phyloP scores from a whole-genome alignment of 2,329 filamentous ascomycete genomes.

The Penicillium sp. region DNA sequence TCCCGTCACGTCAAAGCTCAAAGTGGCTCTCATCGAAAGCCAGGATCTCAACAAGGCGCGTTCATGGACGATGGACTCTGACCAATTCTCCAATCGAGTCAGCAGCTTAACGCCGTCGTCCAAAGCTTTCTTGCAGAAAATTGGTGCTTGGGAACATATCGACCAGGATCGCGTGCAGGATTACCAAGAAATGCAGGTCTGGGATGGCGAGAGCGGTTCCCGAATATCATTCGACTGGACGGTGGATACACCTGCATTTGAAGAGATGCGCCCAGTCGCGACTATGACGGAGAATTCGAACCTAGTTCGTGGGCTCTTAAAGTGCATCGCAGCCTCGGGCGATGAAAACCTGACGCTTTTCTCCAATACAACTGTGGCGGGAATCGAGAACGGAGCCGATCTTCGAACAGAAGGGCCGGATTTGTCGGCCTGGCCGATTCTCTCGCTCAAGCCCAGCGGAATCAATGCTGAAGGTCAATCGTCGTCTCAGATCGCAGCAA shows the following conservation, averaged over 20 bases:
- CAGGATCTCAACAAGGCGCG: constrained; percentile 71
- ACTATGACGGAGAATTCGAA: constrained; percentile 98
- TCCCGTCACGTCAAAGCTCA: constrained; percentile 66
- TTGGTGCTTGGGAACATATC: constrained; percentile 80
- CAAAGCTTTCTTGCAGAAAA: constrained; percentile 71
- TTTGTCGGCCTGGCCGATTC: constrained; percentile 78
- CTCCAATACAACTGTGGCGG: constrained; percentile 69
- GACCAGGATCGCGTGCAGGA: constrained; percentile 68
- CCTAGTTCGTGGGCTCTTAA: constrained; percentile 70
- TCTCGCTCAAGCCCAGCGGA: constrained; percentile 60
- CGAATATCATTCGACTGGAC: constrained; percentile 83
- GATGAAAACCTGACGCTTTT: constrained; percentile 57
- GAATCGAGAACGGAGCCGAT: constrained; percentile 67
- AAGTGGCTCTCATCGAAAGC: constrained; percentile 82
- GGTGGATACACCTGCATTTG: constrained; percentile 40
- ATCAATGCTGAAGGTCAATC: constrained; percentile 14
- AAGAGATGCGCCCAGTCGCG: constrained; percentile 62
- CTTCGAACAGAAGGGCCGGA: constrained; percentile 61
- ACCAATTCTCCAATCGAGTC: constrained; percentile 84
- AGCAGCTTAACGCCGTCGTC: constrained; percentile 89
- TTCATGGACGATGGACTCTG: constrained; percentile 59
- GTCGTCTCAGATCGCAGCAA: constrained; percentile 61
- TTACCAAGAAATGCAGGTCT: constrained; percentile 96
- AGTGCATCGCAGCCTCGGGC: constrained; percentile 63
- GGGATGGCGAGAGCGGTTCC: constrained; percentile 87